A percentile compares a stretch with the other conserved stretches of the same genome.
These are phyloP conservation scores for Anastatica hierochuntica DNA, from an alignment of 345 rosid species.

Conservation along the genomic window DNA sequence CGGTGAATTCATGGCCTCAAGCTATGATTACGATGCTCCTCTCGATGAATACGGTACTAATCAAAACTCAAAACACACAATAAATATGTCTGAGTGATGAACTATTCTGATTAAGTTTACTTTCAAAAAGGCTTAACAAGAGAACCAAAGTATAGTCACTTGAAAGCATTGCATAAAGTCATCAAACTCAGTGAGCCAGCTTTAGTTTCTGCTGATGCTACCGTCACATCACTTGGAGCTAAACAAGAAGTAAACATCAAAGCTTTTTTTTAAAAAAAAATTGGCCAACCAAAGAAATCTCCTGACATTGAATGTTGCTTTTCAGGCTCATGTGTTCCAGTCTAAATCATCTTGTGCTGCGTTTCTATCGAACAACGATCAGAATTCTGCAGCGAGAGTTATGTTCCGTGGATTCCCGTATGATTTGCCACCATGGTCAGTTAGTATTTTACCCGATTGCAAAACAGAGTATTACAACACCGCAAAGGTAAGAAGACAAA, in stretches of 20 bases:
- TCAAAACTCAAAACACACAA: neutral
- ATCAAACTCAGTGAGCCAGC: conserved; percentile 82
- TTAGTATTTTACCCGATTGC: conserved; percentile 91
- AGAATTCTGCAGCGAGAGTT: conserved; percentile 39
- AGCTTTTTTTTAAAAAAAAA: neutral
- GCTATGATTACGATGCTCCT: conserved; percentile 97
- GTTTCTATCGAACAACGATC: conserved; percentile 70
- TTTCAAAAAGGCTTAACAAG: conserved; percentile 41
- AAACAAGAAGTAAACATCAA: conserved; percentile 52
- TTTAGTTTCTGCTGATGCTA: conserved; percentile 55
- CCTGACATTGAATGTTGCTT: neutral
- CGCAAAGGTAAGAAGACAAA: conserved; percentile 44
- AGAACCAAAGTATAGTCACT: conserved; percentile 88
- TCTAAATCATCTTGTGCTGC: conserved; percentile 64
- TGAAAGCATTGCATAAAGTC: conserved; percentile 77
- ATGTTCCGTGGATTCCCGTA: conserved; percentile 46
- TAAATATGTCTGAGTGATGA: neutral
- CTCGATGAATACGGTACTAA: conserved; percentile 80
- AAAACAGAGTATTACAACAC: conserved; percentile 72
- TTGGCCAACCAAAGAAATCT: too few relatives aligned
- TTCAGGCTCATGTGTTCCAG: conserved; percentile 64
- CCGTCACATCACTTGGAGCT: conserved; percentile 48
- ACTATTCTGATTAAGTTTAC: neutral
- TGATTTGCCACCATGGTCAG: conserved; percentile 81
- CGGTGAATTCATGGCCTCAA: conserved; percentile 93